Percentiles rank a stretch among this genome's conserved stretches.
Conservation (phyloP, 2,329 filamentous ascomycete species). For the Fusarium marasasianum region DNA sequence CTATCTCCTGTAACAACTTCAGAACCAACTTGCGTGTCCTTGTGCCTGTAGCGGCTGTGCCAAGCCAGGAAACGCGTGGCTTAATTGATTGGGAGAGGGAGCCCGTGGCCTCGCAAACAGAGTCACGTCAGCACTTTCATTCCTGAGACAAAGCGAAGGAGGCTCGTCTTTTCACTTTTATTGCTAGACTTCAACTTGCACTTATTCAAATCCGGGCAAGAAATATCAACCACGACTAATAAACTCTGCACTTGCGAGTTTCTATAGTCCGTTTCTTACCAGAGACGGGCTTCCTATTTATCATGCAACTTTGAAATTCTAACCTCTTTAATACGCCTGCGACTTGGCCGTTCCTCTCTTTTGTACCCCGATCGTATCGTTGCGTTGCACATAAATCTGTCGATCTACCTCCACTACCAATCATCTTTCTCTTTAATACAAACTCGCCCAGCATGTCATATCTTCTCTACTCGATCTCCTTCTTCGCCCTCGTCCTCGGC, state of each 20-base stretch:
- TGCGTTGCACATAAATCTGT: neutral
- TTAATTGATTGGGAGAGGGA: slow-evolving; percentile 33
- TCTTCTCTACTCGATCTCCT: slow-evolving; percentile 79
- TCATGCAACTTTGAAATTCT: slow-evolving; percentile 28
- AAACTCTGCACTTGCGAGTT: slow-evolving; percentile 2
- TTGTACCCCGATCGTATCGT: slow-evolving; percentile 12
- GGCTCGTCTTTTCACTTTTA: neutral
- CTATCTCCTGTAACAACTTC: neutral
- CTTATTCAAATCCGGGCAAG: slow-evolving; percentile 32
- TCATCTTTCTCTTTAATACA: neutral
- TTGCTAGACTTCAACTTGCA: neutral
- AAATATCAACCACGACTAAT: slow-evolving; percentile 5
- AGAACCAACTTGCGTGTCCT: neutral
- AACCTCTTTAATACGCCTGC: slow-evolving; percentile 15
- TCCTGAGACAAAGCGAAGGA: slow-evolving; percentile 32
- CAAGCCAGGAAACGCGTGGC: slow-evolving; percentile 28
- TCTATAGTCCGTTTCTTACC: neutral
- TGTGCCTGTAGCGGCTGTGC: slow-evolving; percentile 33
- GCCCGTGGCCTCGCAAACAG: slow-evolving; percentile 8
- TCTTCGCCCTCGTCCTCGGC: slow-evolving; percentile 75
- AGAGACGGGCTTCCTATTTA: slow-evolving; percentile 15
- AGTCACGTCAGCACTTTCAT: slow-evolving; percentile 39
- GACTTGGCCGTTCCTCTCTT: slow-evolving; percentile 26
- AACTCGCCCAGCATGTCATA: slow-evolving; percentile 70
- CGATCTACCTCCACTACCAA: slow-evolving; percentile 1